Percentiles rank a stretch among this genome's conserved stretches.
These are phyloP conservation scores for Colletotrichum truncatum DNA, from an alignment of 2,329 filamentous ascomycete genomes.

Conservation along the genomic window DNA sequence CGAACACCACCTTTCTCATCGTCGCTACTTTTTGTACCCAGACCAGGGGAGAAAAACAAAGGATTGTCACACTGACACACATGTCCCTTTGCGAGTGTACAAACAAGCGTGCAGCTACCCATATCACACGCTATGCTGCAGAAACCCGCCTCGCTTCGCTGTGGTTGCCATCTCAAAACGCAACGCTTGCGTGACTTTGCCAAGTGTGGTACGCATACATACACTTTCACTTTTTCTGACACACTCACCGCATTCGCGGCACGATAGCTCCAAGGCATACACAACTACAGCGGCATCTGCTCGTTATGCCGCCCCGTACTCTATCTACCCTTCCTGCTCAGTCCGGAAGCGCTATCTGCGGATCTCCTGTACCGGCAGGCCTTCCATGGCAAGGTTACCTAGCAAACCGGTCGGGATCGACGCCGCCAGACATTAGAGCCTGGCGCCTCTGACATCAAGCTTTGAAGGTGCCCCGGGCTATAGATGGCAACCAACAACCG, in stretches of 20 bases:
- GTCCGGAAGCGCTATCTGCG: not conserved
- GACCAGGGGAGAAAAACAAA: too few relatives aligned
- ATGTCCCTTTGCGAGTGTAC: too few relatives aligned
- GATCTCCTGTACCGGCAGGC: not conserved
- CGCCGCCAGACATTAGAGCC: not conserved
- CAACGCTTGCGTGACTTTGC: too few relatives aligned
- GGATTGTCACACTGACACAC: too few relatives aligned
- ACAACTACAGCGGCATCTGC: not conserved
- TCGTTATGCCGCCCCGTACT: not conserved
- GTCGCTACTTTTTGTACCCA: not conserved
- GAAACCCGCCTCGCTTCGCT: not conserved
- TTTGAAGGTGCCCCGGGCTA: not conserved
- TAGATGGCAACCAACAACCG: not conserved
- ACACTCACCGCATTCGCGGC: not conserved
- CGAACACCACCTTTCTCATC: conserved; percentile 7
- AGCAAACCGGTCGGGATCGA: conserved; percentile 13
- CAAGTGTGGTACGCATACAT: not conserved
- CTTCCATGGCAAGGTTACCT: not conserved
- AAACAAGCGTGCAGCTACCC: not conserved
- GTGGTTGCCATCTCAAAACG: not conserved
- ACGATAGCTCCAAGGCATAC: not conserved
- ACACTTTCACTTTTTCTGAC: not conserved
- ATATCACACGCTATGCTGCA: not conserved
- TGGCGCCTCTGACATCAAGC: not conserved
- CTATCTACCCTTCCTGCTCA: not conserved